Evolutionary conservation across 805 yeast species (phyloP).

Genomic region (Kodamaea leandrae): DNA sequence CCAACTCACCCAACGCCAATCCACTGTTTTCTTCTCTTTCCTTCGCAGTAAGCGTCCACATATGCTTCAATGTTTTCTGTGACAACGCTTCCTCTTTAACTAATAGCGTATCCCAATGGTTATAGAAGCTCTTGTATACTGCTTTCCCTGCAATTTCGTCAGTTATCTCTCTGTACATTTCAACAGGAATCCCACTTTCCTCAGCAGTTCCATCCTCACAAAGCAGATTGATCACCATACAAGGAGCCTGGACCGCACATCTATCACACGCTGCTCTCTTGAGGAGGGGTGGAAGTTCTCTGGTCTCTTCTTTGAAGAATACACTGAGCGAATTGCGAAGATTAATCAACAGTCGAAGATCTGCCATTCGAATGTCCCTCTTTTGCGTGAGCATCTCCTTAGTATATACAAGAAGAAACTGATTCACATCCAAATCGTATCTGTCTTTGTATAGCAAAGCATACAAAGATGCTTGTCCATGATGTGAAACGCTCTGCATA

Average conservation of each 20-base stretch:
- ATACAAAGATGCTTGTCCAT: conserved; percentile 84
- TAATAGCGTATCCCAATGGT: conserved; percentile 70
- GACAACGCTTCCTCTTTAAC: conserved; percentile 69
- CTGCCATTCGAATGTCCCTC: conserved; percentile 51
- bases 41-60: conserved; percentile 62
- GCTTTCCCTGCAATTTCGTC: conserved; percentile 43
- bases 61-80: conserved; percentile 51
- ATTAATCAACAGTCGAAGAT: conserved; percentile 65
- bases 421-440: conserved; percentile 64
- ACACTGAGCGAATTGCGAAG: conserved; percentile 69
- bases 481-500: conserved; percentile 59
- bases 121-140: conserved; percentile 53
- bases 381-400: conserved; percentile 53
- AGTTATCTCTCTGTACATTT: conserved; percentile 49
- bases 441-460: conserved; percentile 76
- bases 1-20: conserved; percentile 52
- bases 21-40: conserved; percentile 65
- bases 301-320: conserved; percentile 49
- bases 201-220: conserved; percentile 57
- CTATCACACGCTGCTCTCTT: conserved; percentile 55
- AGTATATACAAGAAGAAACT: conserved; percentile 73
- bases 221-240: conserved; percentile 65
- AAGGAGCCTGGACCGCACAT: conserved; percentile 54
- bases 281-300: conserved; percentile 53
- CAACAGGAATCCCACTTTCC: conserved; percentile 50